These are phyloP conservation scores for Trametes sanguinea DNA, from an alignment of 768 basidiomycete species.

Conservation along the genomic window DNA sequence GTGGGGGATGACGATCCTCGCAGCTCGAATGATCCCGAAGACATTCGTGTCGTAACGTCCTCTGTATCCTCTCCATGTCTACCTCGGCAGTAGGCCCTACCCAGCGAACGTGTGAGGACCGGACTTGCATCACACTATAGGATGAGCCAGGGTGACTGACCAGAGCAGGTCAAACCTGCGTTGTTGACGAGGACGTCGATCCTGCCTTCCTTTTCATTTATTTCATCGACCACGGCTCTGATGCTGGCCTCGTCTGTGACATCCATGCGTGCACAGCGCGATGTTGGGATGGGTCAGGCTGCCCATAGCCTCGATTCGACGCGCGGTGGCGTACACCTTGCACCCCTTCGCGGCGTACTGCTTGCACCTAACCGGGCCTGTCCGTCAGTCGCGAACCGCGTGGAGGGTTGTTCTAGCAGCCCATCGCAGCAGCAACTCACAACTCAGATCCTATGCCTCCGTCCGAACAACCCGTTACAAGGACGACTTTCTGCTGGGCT, in stretches of 20 bases:
- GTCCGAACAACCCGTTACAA: constrained; percentile 9
- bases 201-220: constrained; percentile 56
- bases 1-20: constrained; percentile 63
- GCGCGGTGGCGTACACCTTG: constrained; percentile 76
- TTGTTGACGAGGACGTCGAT: constrained; percentile 82
- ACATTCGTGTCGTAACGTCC: constrained; percentile 71
- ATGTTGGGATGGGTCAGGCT: constrained; percentile 50
- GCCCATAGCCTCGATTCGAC: constrained; percentile 59
- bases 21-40: constrained; percentile 58
- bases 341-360: constrained; percentile 68
- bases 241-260: constrained; percentile 64
- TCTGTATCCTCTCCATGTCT: constrained; percentile 52
- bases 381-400: no score
- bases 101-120: neutral
- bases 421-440: neutral
- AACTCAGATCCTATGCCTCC: constrained; percentile 6
- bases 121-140: neutral
- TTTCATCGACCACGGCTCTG: constrained; percentile 46
- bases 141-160: constrained; percentile 39
- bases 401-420: no score
- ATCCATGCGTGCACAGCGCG: constrained; percentile 57
- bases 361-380: constrained; percentile 49
- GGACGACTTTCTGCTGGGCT: neutral
- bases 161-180: constrained; percentile 53
- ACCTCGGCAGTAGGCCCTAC: constrained; percentile 53